Evolutionary conservation across 441 rosid species (phyloP), one percentile per base, ranked within the genome.

Genomic region (Arabidopsis hybrid): DNA sequence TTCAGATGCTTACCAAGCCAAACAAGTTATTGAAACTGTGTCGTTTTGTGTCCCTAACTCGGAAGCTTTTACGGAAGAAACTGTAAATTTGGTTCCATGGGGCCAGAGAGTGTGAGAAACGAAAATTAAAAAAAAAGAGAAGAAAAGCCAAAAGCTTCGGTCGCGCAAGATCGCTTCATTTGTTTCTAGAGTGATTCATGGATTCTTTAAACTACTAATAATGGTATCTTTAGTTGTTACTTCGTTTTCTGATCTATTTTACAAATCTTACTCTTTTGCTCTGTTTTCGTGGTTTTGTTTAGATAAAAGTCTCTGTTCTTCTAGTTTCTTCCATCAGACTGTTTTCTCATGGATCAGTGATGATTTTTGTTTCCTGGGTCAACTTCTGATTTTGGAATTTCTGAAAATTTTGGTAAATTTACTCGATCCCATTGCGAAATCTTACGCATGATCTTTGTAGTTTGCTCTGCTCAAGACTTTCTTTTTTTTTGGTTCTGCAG

Each of bases 141-240:
- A 51, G 36, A 77, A 71, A 66, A 66, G 69, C 55, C 73, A 35
- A 71, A 77, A 65, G 57, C 76, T 72, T 77, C 77, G 38, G 60
- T 67, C 66, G 29, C 66, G 29, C 47, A 64, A 76, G 76, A 71
- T 77, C 73, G 13, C 35, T 64, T 64, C 71, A 58, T 36, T 62
- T 47, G 43, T 43, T 46, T 1, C 9, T 14, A 61, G 14, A 64
- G 12, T 51, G 73, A 77, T 52, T 60, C 77, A 71, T 12, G 65
- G 73, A 71, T 71, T 77, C 80, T 71, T 77, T 57, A 11, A 13
- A 50, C 12, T 71, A 12, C 31, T 49, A 10, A 70, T 21, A 72
- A 66, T 77, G 80, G 77, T 77, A 65, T 51, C 60, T 60, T 45
- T 47, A 43, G 36, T 42, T 57, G 6, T 51, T 8, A 58, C 72